These are phyloP conservation scores for Pythium oligandrum DNA, from an alignment of 352 stramenopile species.

Conservation along the genomic window DNA sequence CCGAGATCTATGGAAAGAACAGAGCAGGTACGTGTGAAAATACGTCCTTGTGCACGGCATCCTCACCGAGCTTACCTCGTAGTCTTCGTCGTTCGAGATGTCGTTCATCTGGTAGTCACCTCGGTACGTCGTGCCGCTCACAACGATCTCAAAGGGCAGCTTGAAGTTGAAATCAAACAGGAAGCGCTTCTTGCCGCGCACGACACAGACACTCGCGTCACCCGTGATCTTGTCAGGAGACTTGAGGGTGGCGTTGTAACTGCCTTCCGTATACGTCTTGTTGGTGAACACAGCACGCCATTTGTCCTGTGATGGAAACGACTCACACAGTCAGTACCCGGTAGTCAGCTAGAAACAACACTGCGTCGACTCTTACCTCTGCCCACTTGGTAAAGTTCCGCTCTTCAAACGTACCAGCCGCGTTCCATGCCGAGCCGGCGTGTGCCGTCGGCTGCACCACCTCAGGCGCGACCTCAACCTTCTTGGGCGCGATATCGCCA, in stretches of 20 bases:
- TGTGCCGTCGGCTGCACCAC: constrained; percentile 27
- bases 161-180: constrained; percentile 86
- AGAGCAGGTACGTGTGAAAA: not conserved
- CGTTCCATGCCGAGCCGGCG: constrained; percentile 89
- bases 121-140: constrained; percentile 48
- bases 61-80: constrained; percentile 41
- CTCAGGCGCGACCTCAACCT: constrained; percentile 49
- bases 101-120: constrained; percentile 75
- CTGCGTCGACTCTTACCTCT: constrained; percentile 20
- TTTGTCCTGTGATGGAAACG: constrained; percentile 31
- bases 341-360: too few relatives aligned
- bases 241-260: constrained; percentile 41
- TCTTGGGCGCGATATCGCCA: constrained; percentile 92
- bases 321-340: too few relatives aligned
- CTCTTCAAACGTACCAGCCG: constrained; percentile 90
- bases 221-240: constrained; percentile 66
- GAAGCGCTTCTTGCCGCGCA: constrained; percentile 86
- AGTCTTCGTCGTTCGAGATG: constrained; percentile 86
- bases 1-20: constrained; percentile 42
- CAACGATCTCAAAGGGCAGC: constrained; percentile 58
- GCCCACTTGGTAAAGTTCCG: constrained; percentile 85
- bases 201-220: constrained; percentile 85
- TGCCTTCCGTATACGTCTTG: constrained; percentile 34
- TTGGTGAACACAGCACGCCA: constrained; percentile 47
- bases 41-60: too few relatives aligned